phyloP scores from a whole-genome alignment of 73 alveolate genomes.

The Paramecium tetraurelia region DNA sequence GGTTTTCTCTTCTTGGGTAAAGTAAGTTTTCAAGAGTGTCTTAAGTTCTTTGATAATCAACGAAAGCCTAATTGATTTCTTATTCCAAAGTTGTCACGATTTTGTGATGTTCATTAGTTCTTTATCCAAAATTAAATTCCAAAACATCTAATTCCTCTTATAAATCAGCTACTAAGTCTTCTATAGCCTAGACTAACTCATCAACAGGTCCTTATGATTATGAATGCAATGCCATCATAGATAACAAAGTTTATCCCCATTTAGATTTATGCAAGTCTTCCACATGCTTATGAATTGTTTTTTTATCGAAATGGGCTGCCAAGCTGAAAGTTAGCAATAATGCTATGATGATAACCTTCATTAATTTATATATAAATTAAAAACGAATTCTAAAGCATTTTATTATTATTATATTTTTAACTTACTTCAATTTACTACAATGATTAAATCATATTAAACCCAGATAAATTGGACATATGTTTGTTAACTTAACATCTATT shows the following conservation, averaged over 20 bases:
- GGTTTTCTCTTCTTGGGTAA: constrained; percentile 24
- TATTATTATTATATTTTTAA: not conserved
- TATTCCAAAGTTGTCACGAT: not conserved
- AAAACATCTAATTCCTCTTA: constrained; percentile 21
- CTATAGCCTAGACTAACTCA: not conserved
- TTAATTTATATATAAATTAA: not conserved
- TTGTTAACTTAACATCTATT: not conserved
- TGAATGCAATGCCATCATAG: constrained; percentile 34
- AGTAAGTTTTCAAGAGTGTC: constrained; percentile 21
- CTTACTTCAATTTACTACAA: not conserved
- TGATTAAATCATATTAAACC: not conserved
- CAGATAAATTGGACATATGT: not conserved
- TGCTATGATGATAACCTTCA: not conserved
- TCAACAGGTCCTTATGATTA: constrained; percentile 29
- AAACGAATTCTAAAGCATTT: not conserved
- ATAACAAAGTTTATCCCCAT: constrained; percentile 34
- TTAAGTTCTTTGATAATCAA: constrained; percentile 31
- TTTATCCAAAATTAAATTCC: not conserved
- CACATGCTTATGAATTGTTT: not conserved
- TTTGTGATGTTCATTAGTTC: constrained; percentile 20
- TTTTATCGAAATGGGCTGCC: constrained; percentile 4
- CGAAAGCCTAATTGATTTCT: not conserved
- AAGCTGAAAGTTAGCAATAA: not conserved
- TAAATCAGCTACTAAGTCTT: constrained; percentile 1
- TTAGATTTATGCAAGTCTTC: not conserved